Conservation (phyloP, 2,329 filamentous ascomycete genomes). For the Amauroascus verrucosus region DNA sequence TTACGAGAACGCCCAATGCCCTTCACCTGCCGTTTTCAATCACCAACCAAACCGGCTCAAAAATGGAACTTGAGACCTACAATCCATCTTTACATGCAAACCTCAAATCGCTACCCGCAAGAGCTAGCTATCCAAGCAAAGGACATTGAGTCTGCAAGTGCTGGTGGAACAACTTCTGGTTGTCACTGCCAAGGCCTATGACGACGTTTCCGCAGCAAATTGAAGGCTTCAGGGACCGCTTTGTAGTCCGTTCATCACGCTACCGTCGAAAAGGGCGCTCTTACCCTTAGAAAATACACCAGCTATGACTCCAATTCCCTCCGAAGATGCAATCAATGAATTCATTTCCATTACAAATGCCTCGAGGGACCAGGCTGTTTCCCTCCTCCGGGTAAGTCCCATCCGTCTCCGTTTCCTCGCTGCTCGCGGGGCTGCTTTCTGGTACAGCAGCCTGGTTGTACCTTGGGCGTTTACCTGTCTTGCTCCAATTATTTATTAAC, state of each 20-base stretch:
- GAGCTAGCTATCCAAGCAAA: neutral
- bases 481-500: neutral
- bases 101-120: neutral
- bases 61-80: neutral
- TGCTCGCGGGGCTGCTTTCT: neutral
- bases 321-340: slow-evolving; percentile 33
- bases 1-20: too few species aligned
- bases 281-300: neutral
- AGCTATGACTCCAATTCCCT: slow-evolving; percentile 14
- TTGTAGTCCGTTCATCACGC: neutral
- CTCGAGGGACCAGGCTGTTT: slow-evolving; percentile 31
- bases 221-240: neutral
- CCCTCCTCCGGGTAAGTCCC: slow-evolving; percentile 31
- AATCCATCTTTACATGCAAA: too few species aligned
- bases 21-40: neutral
- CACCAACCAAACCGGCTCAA: too few species aligned
- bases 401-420: neutral
- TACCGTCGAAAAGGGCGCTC: neutral
- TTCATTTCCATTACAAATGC: slow-evolving; percentile 36
- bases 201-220: neutral
- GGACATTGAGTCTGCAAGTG: neutral
- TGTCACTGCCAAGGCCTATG: neutral
- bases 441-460: neutral
- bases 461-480: neutral
- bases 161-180: neutral